A percentile compares a stretch with the other conserved stretches of the same genome.
Evolutionary conservation across 768 basidiomycete genomes (phyloP).

Genomic region (Mycena kentingensis): DNA sequence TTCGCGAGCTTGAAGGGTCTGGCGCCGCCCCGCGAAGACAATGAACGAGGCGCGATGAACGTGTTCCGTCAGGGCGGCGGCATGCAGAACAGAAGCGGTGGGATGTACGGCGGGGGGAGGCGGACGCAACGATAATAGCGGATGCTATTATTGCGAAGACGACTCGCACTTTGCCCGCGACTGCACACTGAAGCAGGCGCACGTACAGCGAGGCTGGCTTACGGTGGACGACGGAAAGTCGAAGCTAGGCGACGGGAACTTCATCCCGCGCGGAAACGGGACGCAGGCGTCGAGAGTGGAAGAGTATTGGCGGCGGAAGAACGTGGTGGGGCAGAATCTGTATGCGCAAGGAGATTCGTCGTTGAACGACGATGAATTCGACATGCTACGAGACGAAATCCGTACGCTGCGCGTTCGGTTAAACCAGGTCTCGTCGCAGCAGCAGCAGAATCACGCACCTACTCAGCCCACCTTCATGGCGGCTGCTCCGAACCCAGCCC

Average conservation of each 20-base stretch:
- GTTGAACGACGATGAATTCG: not conserved
- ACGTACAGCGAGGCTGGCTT: constrained; percentile 7
- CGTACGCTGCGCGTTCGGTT: constrained; percentile 10
- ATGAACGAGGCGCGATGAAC: not conserved
- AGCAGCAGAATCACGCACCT: not conserved
- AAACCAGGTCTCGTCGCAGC: constrained; percentile 1
- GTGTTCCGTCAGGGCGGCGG: not conserved
- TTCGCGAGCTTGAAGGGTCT: not conserved
- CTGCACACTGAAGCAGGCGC: not conserved
- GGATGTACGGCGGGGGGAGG: not conserved
- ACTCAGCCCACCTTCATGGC: not conserved
- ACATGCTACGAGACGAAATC: constrained; percentile 2
- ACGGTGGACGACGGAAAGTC: constrained; percentile 8
- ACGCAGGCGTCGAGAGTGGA: constrained; percentile 4
- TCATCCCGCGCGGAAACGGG: constrained; percentile 5
- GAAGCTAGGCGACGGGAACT: constrained; percentile 3
- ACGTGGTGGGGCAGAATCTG: constrained; percentile 3
- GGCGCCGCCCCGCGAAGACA: not conserved
- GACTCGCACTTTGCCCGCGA: constrained; percentile 5
- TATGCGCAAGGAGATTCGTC: too few relatives aligned
- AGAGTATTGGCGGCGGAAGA: constrained; percentile 11
- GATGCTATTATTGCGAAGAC: constrained; percentile 14
- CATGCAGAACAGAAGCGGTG: not conserved
- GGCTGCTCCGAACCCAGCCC: not conserved
- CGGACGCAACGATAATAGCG: not conserved